phyloP scores from a whole-genome alignment of 2,329 filamentous ascomycete species.

The Epichloe uncinata region DNA sequence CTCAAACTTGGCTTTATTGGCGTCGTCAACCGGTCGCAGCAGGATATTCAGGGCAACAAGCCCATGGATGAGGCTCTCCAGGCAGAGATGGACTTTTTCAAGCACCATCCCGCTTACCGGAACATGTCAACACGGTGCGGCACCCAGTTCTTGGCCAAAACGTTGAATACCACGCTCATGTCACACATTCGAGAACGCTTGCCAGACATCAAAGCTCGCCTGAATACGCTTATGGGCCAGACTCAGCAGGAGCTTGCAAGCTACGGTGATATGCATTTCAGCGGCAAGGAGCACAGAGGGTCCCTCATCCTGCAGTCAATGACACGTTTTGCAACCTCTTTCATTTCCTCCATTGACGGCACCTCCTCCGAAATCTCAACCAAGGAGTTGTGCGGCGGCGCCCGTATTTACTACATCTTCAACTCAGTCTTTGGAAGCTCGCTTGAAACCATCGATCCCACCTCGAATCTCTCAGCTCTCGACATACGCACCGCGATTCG shows the following conservation, averaged over 20 bases:
- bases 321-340: slow-evolving; percentile 95
- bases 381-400: slow-evolving; percentile 90
- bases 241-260: slow-evolving; percentile 96
- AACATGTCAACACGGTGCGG: slow-evolving; percentile 92
- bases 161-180: slow-evolving; percentile 91
- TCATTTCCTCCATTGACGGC: slow-evolving; percentile 97
- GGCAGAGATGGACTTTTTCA: slow-evolving; percentile 89
- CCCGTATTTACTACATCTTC: slow-evolving; percentile 97
- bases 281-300: slow-evolving; percentile 89
- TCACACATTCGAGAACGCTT: slow-evolving; percentile 86
- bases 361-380: slow-evolving; percentile 98
- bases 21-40: slow-evolving; percentile 93
- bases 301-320: slow-evolving; percentile 93
- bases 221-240: slow-evolving; percentile 99
- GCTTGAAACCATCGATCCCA: slow-evolving; percentile 90
- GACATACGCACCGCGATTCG: slow-evolving; percentile 96
- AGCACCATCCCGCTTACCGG: slow-evolving; percentile 89
- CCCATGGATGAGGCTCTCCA: slow-evolving; percentile 85
- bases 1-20: slow-evolving; percentile 96
- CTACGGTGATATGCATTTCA: slow-evolving; percentile 96
- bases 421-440: slow-evolving; percentile 98
- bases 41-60: slow-evolving; percentile 94
- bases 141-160: slow-evolving; percentile 88
- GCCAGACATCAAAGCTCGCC: slow-evolving; percentile 92
- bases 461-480: slow-evolving; percentile 81